Base-by-base conservation (phyloP, 768 basidiomycete species). In the Pisolithus microcarpus region DNA sequence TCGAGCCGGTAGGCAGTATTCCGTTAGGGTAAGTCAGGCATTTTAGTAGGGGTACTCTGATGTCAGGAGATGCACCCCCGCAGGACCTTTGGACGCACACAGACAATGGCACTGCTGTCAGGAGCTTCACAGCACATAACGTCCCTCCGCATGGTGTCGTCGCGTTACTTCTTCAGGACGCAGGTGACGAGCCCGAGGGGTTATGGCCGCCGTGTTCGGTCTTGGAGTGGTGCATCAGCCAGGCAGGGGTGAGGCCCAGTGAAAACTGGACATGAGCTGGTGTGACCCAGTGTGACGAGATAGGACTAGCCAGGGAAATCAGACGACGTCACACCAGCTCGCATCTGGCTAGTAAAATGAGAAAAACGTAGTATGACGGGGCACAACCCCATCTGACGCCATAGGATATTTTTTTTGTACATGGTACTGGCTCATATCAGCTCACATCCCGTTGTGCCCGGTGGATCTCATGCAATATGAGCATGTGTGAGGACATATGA, bases 31-130 rank as follows among this genome's bases (percentile, higher is more conserved):
- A 57, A 48, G 81, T 44, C 15, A 39, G n/a, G 13, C 19, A 18
- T 3, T 26, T 28, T 5, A 9, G 11, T 26, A 4, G 16, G 31
- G 53, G 46, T 36, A 2, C 37, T 37, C 1, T 19, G 13, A 26
- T 21, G 19, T 31, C 56, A 42, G 54, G 43, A 10, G 18, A 44
- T 5, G 39, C 40, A n/a, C 48, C 1, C 24, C 19, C 38, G 19
- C 51, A 87, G 82, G 85, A 87, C 58, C 70, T 87, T 2, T 87
- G 85, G 85, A 62, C 78, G 4, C 85, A 87, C 61, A 85, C 82
- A 19, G 70, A 83, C 57, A 86, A 84, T 56, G 83, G 82, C 3
- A 86, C 80, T 0, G 79, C 78, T 1, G 70, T 81, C 21, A 75
- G 84, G 16, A 80, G 77, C 61, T 72, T 85, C 58, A 79, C 77